Conservation (phyloP, 2,329 filamentous ascomycete species). For the Amesomyces nigricolor region DNA sequence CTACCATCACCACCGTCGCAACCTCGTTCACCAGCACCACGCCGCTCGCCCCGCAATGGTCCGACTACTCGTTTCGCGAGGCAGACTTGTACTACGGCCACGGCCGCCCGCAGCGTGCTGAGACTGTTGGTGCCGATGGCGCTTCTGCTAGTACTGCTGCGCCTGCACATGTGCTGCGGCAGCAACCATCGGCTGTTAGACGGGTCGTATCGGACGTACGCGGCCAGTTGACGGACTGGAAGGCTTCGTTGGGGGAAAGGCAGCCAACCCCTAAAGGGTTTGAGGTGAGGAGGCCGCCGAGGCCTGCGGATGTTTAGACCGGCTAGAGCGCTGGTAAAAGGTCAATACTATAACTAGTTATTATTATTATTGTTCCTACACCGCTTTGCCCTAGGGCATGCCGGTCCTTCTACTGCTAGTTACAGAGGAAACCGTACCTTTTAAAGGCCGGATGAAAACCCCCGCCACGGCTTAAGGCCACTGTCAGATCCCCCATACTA, state of each 20-base stretch:
- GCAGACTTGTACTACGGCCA: slow-evolving; percentile 2
- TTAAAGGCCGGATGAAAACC: too few relatives aligned
- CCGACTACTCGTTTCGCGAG: slow-evolving; percentile 2
- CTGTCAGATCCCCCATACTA: too few relatives aligned
- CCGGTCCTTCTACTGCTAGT: too few relatives aligned
- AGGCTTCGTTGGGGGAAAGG: background rate
- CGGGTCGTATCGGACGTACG: background rate
- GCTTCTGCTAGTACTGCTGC: background rate
- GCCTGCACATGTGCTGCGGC: background rate
- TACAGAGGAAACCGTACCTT: too few relatives aligned
- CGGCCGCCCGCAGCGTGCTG: background rate
- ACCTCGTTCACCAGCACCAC: background rate
- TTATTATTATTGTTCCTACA: too few relatives aligned
- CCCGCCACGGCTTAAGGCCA: too few relatives aligned
- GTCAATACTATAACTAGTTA: too few relatives aligned
- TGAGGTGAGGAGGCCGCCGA: background rate
- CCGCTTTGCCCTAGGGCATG: too few relatives aligned
- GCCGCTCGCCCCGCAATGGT: background rate
- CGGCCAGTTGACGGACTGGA: background rate
- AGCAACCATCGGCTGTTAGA: background rate
- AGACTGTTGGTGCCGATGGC: background rate
- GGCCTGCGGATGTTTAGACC: background rate
- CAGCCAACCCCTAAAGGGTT: background rate
- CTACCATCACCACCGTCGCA: background rate
- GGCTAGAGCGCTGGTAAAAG: too few relatives aligned